Evolutionary conservation across 2,329 filamentous ascomycete species (phyloP).

Genomic region (Cladobotryum protrusum): DNA sequence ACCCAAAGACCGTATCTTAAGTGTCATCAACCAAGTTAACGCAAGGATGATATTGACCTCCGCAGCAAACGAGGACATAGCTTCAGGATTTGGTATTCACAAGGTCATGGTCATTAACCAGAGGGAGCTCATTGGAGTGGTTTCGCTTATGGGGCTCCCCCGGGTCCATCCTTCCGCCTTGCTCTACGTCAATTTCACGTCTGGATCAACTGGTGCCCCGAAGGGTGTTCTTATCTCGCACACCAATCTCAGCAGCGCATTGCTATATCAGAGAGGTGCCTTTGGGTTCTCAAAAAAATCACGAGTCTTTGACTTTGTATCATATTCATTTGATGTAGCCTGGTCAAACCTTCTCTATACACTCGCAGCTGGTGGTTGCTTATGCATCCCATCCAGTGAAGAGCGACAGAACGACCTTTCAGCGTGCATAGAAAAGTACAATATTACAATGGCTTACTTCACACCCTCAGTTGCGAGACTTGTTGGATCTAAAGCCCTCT

Average conservation of each 20-base stretch:
- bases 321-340: slow-evolving; percentile 5
- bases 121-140: too few relatives aligned
- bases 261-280: slow-evolving; percentile 2
- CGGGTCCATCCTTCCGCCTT: too few relatives aligned
- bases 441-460: not conserved
- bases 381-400: slow-evolving; percentile 6
- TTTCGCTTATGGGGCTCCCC: too few relatives aligned
- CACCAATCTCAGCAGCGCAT: slow-evolving; percentile 1
- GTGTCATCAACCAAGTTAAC: too few relatives aligned
- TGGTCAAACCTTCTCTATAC: slow-evolving; percentile 2
- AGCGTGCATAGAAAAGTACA: not conserved
- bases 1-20: too few relatives aligned
- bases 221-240: slow-evolving; percentile 45
- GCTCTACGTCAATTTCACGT: slow-evolving; percentile 51
- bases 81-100: too few relatives aligned
- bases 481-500: not conserved
- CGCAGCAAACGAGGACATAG: too few relatives aligned
- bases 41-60: too few relatives aligned
- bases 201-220: slow-evolving; percentile 51
- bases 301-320: slow-evolving; percentile 7
- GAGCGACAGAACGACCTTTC: slow-evolving; percentile 3
- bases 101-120: too few relatives aligned
- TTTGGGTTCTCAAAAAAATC: not conserved
- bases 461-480: slow-evolving; percentile 7
- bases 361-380: slow-evolving; percentile 3